Evolutionary conservation across 2,329 filamentous ascomycete species (phyloP).

Genomic region (Aspergillus terreus): DNA sequence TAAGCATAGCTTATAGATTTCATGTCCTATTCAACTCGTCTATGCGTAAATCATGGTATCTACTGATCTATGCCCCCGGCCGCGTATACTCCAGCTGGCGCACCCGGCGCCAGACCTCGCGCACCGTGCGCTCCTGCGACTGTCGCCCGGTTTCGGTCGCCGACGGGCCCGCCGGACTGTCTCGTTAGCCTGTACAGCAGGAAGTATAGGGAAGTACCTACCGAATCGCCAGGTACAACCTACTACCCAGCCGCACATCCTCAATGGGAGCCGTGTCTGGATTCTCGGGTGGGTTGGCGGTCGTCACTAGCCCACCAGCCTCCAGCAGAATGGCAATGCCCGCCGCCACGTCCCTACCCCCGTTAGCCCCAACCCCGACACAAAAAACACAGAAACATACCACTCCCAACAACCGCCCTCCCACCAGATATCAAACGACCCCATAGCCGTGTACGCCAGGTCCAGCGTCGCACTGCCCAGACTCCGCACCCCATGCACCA

Average conservation of each 20-base stretch:
- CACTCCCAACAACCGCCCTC: constrained; percentile 80
- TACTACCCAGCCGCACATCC: constrained; percentile 60
- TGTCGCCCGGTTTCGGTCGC: constrained; percentile 61
- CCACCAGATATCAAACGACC: constrained; percentile 77
- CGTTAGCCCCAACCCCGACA: background rate
- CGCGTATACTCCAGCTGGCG: constrained; percentile 62
- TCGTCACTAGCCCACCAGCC: constrained; percentile 70
- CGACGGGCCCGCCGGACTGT: constrained; percentile 61
- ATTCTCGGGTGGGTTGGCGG: constrained; percentile 65
- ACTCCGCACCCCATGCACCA: constrained; percentile 74
- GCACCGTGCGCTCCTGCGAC: constrained; percentile 65
- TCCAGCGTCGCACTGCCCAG: constrained; percentile 71
- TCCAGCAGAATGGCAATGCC: constrained; percentile 70
- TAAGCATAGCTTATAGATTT: constrained; percentile 17
- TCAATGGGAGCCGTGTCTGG: constrained; percentile 54
- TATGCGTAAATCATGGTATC: background rate
- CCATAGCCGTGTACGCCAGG: constrained; percentile 71
- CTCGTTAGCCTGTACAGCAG: background rate
- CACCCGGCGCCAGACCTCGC: constrained; percentile 70
- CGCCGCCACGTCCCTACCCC: constrained; percentile 65
- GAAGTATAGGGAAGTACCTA: constrained; percentile 25
- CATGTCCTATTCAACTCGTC: background rate
- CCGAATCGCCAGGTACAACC: constrained; percentile 68
- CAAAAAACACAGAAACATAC: constrained; percentile 37
- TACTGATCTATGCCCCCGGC: constrained; percentile 50